phyloP scores from a whole-genome alignment of 352 stramenopile genomes.

The Phytophthora rubi region DNA sequence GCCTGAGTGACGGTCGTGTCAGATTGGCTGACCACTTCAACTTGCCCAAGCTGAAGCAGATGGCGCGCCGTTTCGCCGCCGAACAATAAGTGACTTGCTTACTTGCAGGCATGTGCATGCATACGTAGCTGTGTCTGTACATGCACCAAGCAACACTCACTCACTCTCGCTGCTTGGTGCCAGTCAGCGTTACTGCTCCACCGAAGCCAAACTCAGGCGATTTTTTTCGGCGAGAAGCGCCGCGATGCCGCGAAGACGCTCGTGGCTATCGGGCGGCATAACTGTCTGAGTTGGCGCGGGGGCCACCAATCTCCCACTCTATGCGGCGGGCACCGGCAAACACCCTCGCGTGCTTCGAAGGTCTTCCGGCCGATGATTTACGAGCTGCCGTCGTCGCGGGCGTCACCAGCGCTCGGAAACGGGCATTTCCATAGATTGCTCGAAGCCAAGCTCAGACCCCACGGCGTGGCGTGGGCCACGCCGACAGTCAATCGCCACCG shows the following conservation, averaged over 20 bases:
- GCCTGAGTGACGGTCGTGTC: neutral
- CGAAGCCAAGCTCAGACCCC: neutral
- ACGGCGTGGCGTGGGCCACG: no score
- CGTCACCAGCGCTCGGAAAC: conserved; percentile 9
- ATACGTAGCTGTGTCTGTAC: neutral
- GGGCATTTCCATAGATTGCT: conserved; percentile 30
- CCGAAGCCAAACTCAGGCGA: neutral
- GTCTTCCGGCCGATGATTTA: conserved; percentile 25
- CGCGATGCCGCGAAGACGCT: neutral
- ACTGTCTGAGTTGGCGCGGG: conserved; percentile 18
- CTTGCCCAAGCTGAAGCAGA: conserved; percentile 12
- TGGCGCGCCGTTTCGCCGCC: conserved; percentile 12
- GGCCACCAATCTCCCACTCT: conserved; percentile 22
- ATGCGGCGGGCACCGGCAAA: conserved; percentile 4
- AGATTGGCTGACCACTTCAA: conserved; percentile 13
- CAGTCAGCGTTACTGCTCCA: neutral
- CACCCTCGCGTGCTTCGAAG: conserved; percentile 23
- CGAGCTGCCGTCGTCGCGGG: conserved; percentile 10
- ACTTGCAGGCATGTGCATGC: neutral
- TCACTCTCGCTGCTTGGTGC: neutral
- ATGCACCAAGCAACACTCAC: neutral
- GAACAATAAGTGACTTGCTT: neutral
- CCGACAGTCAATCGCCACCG: no score
- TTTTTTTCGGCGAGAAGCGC: neutral
- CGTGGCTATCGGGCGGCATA: conserved; percentile 5